These are phyloP conservation scores for Debaryomyces tyrocola DNA, from an alignment of 805 yeast genomes.

Conservation along the genomic window DNA sequence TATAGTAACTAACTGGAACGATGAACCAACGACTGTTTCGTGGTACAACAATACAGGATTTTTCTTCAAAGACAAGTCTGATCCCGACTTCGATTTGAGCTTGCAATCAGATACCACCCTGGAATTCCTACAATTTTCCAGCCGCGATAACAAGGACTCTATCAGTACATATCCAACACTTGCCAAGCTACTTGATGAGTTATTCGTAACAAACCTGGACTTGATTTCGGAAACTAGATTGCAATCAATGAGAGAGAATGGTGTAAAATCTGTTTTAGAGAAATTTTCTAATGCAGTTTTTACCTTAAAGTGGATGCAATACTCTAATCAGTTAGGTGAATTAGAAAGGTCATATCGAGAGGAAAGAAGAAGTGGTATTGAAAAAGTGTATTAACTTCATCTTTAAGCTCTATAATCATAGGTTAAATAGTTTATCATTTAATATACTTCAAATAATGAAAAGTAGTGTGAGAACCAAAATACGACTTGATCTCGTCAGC, in stretches of 20 bases:
- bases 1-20: constrained; percentile 52
- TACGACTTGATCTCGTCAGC: constrained; percentile 10
- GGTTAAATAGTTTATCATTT: background rate
- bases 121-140: constrained; percentile 3
- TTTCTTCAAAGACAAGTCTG: constrained; percentile 68
- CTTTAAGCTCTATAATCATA: background rate
- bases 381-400: constrained; percentile 21
- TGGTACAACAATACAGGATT: constrained; percentile 64
- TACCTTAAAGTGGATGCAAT: constrained; percentile 50
- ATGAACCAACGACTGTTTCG: constrained; percentile 4
- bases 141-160: constrained; percentile 11
- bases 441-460: background rate
- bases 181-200: constrained; percentile 45
- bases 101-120: constrained; percentile 3
- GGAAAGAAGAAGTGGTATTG: constrained; percentile 25
- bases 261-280: constrained; percentile 41
- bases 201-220: constrained; percentile 35
- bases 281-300: constrained; percentile 66
- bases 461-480: constrained; percentile 2
- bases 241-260: constrained; percentile 45
- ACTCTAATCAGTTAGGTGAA: constrained; percentile 14
- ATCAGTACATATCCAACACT: constrained; percentile 45
- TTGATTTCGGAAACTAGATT: constrained; percentile 31
- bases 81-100: constrained; percentile 59
- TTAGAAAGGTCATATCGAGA: constrained; percentile 29